Evolutionary conservation across 148 eudicot species (phyloP).

Genomic region (Vaccinium corymbosum): DNA sequence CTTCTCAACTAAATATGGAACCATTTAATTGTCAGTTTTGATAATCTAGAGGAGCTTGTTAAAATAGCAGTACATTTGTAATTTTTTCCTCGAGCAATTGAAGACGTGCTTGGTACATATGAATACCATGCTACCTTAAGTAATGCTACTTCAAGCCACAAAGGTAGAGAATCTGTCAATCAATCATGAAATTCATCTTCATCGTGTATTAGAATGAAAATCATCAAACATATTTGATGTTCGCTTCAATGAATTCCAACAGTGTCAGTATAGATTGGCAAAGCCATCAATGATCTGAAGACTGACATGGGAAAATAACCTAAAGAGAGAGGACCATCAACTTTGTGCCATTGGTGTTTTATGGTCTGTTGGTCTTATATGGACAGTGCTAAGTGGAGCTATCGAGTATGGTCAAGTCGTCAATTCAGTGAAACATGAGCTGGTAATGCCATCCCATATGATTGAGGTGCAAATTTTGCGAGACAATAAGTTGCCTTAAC

Average conservation of each 20-base stretch:
- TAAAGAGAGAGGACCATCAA: not conserved
- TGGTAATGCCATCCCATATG: not conserved
- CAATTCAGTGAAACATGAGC: constrained; percentile 38
- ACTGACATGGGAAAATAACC: not conserved
- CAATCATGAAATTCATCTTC: not conserved
- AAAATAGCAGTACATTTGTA: not conserved
- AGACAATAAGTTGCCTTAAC: constrained; percentile 3
- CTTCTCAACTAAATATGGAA: not conserved
- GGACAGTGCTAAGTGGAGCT: not conserved
- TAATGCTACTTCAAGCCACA: not conserved
- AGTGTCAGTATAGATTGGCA: not conserved
- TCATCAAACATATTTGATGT: not conserved
- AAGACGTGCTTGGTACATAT: not conserved
- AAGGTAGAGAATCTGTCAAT: not conserved
- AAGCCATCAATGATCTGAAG: not conserved
- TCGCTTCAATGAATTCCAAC: not conserved
- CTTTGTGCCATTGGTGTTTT: not conserved
- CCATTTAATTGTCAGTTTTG: not conserved
- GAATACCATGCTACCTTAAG: not conserved
- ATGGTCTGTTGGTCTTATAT: not conserved
- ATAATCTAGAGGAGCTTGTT: not conserved
- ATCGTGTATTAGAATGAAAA: not conserved
- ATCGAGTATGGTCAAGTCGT: constrained; percentile 21
- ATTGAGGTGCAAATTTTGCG: not conserved
- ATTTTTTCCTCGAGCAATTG: not conserved